Base-by-base conservation (phyloP, 345 rosid species). In the Durio zibethinus region DNA sequence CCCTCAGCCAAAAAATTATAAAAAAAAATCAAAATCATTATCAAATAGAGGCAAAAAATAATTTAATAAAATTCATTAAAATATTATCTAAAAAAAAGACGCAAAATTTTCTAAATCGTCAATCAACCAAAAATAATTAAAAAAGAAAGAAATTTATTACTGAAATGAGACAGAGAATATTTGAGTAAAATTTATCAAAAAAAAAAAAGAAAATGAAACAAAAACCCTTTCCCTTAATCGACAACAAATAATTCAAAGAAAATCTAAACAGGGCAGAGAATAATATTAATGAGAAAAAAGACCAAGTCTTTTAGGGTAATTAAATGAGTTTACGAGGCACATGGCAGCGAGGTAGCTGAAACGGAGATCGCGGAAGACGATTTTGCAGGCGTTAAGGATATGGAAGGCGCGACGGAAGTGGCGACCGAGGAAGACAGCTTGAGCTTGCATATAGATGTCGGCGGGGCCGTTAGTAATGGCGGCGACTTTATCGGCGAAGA, bases 281-380 rank as follows among this genome's bases (percentile, higher is more conserved):
- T 29, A 29, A 18, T 18, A 1, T 14, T 7, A 71, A 71, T 48
- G 29, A 27, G 29, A 12, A 5, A 33, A 73, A 43, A 47, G 23
- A 12, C n/a, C 1, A 45, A 67, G 4, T 14, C 29, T 20, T 43
- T 20, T 62, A 1, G 45, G n/a, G 69, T 9, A 6, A 52, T 57
- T 12, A 20, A 0, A 40, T 27, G 53, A 48, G 60, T 10, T 80
- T 83, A 90, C 98, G 45, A 93, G 99, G 86, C 98, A 93, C 78
- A 93, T 95, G 68, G 99, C 98, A 15, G 98, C 98, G 47, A 96
- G 97, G 90, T 92, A 96, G 80, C 97, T 97, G 74, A 96, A 93
- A 61, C 97, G 98, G 75, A 91, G 99, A 86, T 96, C 99, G 6
- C 94, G 94, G 78, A 88, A 92, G 65, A 96, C 95, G 64, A 94